These are phyloP conservation scores for Leccinum pallidistipes DNA, from an alignment of 1,284 basidiomycete genomes.

Conservation along the genomic window DNA sequence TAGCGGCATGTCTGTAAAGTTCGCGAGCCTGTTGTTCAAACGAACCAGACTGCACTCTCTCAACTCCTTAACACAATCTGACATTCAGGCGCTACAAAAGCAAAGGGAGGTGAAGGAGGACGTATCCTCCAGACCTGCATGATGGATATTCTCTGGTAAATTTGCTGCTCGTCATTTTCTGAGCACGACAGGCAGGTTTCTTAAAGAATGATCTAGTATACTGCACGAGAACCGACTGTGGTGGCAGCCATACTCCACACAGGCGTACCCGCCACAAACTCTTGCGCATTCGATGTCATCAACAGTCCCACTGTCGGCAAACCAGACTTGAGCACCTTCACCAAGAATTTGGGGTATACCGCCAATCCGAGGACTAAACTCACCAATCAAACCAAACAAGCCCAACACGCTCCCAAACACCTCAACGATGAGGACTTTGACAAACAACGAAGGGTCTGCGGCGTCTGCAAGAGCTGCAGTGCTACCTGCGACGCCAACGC, in stretches of 20 bases:
- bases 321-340: background rate
- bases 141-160: background rate
- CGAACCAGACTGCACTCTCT: background rate
- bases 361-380: slow-evolving; percentile 32
- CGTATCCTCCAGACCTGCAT: background rate
- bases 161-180: background rate
- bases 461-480: slow-evolving; percentile 92
- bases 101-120: background rate
- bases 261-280: slow-evolving; percentile 46
- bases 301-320: slow-evolving; percentile 59
- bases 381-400: slow-evolving; percentile 89
- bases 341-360: background rate
- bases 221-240: slow-evolving; percentile 23
- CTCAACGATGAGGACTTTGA: slow-evolving; percentile 93
- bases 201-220: slow-evolving; percentile 15
- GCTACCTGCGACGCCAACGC: slow-evolving; percentile 89
- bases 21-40: background rate
- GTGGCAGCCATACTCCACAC: slow-evolving; percentile 24
- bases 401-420: slow-evolving; percentile 94
- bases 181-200: background rate
- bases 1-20: background rate
- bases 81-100: background rate
- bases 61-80: background rate
- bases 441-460: slow-evolving; percentile 89
- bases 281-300: slow-evolving; percentile 58